Evolutionary conservation across 148 eudicot species (phyloP), one percentile per base, ranked within the genome.

Genomic region (Chenopodium suecicum): DNA sequence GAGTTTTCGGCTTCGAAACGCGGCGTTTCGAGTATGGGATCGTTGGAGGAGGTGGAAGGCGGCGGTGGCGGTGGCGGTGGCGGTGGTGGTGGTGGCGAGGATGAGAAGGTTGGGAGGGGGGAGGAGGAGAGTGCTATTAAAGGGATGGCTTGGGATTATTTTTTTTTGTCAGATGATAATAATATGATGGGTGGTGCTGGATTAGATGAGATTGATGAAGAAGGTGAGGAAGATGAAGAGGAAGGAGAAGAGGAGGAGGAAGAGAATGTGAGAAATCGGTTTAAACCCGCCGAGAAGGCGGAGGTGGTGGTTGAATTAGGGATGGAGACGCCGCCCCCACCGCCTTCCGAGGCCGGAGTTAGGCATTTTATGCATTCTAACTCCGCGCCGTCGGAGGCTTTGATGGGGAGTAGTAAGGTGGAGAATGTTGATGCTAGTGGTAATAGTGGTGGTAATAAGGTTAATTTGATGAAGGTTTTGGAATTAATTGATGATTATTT

Each of bases 141-240:
- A 78, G 92, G 97, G 64, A 82, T 80, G 90, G 91, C 97, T 17
- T 96, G 99, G 99, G 99, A 96, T 84, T 96, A 94, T 79, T 96
- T 96, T 78, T 86, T 86, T 29, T 87, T 84, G 89, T 37, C 81
- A 14, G 62, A 56, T 25, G 92, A 89, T 3, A 83, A 90, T 78
- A 85, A 74, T 50, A 52, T 52, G 77, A 74, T 92, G 84, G 86
- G 84, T 13, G 91, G 80, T 9, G 71, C 87, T 22, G 81, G 85
- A 29, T 84, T 90, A 77, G 87, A 77, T 27, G 95, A 88, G 71
- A 85, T 85, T 74, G 82, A 75, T 25, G 89, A 87, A 27, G 85
- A 83, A 16, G 78, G 66, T 1, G 84, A 83, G 1, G 88, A 86
- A 10, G 86, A 80, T 0, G 78, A 78, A 0, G 89, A 82, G 0